Percentiles rank a stretch among this genome's conserved stretches.
These are phyloP conservation scores for Urtica urens DNA, from an alignment of 306 rosid genomes.

Conservation along the genomic window DNA sequence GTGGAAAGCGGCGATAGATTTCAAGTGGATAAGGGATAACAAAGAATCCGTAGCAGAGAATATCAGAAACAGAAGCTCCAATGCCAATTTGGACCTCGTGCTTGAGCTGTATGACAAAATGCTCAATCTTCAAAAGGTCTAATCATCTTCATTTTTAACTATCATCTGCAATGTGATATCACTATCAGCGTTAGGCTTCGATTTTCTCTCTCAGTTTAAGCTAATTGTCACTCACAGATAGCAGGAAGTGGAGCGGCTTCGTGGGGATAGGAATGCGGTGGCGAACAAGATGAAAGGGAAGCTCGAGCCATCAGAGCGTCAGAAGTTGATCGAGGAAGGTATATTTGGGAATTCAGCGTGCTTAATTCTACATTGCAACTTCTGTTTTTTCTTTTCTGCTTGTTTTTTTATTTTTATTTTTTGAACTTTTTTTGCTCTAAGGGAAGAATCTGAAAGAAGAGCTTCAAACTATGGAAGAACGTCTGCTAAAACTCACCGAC, in stretches of 20 bases:
- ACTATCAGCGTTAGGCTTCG: not conserved
- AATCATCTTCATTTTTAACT: not conserved
- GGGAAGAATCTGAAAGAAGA: constrained; percentile 90
- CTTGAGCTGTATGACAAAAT: constrained; percentile 61
- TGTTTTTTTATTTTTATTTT: not conserved
- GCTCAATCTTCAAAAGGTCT: constrained; percentile 77
- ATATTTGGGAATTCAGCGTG: constrained; percentile 16
- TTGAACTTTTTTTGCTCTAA: constrained; percentile 24
- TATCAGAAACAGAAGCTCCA: constrained; percentile 57
- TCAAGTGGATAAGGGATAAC: constrained; percentile 94
- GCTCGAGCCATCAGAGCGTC: constrained; percentile 68
- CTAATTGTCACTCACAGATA: constrained; percentile 70
- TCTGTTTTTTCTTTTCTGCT: not conserved
- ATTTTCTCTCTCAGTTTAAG: constrained; percentile 37
- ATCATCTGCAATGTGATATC: not conserved
- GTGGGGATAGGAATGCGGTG: constrained; percentile 76
- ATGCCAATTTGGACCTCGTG: constrained; percentile 68
- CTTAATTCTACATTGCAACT: not conserved
- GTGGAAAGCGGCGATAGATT: constrained; percentile 86
- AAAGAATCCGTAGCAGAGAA: constrained; percentile 65
- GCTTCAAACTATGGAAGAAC: constrained; percentile 67
- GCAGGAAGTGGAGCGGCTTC: constrained; percentile 97
- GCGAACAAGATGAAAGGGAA: constrained; percentile 96
- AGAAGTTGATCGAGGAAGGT: constrained; percentile 81
- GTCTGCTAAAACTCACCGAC: constrained; percentile 59